These are phyloP conservation scores for Phialophora tarda DNA, from an alignment of 2,329 filamentous ascomycete species.

Conservation along the genomic window DNA sequence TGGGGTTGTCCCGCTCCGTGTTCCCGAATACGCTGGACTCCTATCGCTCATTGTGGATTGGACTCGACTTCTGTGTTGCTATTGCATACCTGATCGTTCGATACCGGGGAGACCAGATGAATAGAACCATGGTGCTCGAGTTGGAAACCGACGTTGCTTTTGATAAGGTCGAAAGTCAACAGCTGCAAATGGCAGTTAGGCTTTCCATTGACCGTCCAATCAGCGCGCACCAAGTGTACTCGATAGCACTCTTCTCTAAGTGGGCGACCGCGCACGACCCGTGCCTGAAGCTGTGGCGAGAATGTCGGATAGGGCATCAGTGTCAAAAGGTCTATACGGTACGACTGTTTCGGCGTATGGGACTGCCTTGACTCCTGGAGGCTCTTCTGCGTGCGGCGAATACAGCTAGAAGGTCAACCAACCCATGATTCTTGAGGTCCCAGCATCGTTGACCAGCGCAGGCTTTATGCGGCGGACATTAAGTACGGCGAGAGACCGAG, in stretches of 20 bases:
- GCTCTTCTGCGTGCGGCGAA: neutral
- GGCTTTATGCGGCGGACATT: neutral
- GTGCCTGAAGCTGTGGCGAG: neutral
- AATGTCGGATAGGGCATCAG: neutral
- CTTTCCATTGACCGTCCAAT: neutral
- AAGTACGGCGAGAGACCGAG: neutral
- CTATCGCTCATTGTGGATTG: neutral
- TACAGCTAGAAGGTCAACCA: neutral
- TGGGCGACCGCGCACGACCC: neutral
- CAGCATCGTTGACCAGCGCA: neutral
- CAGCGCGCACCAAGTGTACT: neutral
- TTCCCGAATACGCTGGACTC: neutral
- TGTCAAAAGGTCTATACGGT: neutral
- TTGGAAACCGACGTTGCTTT: neutral
- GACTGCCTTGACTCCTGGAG: neutral
- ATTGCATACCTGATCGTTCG: neutral
- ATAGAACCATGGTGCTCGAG: neutral
- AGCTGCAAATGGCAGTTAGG: neutral
- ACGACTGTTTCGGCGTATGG: neutral
- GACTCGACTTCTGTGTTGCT: neutral
- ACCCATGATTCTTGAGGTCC: neutral
- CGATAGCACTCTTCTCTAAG: neutral
- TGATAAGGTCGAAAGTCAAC: neutral
- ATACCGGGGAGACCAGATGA: neutral
- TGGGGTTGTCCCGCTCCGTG: neutral